phyloP scores from a whole-genome alignment of 2,329 filamentous ascomycete species.

The Cladosporium sp. region DNA sequence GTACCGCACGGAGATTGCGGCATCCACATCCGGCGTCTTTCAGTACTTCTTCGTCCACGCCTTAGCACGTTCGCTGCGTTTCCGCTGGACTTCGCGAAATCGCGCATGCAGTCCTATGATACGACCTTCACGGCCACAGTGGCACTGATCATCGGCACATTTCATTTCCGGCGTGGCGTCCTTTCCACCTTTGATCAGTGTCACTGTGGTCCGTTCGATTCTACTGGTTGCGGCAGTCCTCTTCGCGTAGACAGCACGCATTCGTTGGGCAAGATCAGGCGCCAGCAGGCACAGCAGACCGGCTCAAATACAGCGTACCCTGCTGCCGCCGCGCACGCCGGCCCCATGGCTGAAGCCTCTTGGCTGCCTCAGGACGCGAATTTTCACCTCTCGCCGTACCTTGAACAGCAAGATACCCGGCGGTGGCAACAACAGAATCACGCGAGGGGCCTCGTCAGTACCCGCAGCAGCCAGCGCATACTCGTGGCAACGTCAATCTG shows the following conservation, averaged over 20 bases:
- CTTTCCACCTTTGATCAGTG: slow-evolving; percentile 75
- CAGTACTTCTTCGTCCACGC: too few relatives aligned
- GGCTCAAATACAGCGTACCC: slow-evolving; percentile 19
- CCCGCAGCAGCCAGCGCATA: slow-evolving; percentile 17
- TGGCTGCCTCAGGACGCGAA: slow-evolving; percentile 20
- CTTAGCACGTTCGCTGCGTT: slow-evolving; percentile 80
- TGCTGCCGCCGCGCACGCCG: slow-evolving; percentile 8
- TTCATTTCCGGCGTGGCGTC: slow-evolving; percentile 59
- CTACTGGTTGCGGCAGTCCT: neutral
- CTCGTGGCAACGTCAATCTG: slow-evolving; percentile 4
- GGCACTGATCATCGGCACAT: slow-evolving; percentile 60
- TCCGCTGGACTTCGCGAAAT: slow-evolving; percentile 86
- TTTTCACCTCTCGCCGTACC: slow-evolving; percentile 15
- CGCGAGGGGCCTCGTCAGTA: neutral
- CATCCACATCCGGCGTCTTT: slow-evolving; percentile 69
- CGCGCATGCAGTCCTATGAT: slow-evolving; percentile 79
- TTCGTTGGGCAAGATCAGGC: slow-evolving; percentile 7
- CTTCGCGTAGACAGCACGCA: slow-evolving; percentile 8
- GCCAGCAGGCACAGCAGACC: neutral
- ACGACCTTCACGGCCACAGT: slow-evolving; percentile 68
- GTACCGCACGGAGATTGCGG: slow-evolving; percentile 56
- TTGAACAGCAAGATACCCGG: neutral
- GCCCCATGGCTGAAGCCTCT: slow-evolving; percentile 11
- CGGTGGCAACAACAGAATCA: slow-evolving; percentile 6
- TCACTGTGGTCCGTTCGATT: slow-evolving; percentile 66